A percentile compares a stretch with the other conserved stretches of the same genome.
Conservation (phyloP, 345 rosid species). For the Melaleuca alternifolia region DNA sequence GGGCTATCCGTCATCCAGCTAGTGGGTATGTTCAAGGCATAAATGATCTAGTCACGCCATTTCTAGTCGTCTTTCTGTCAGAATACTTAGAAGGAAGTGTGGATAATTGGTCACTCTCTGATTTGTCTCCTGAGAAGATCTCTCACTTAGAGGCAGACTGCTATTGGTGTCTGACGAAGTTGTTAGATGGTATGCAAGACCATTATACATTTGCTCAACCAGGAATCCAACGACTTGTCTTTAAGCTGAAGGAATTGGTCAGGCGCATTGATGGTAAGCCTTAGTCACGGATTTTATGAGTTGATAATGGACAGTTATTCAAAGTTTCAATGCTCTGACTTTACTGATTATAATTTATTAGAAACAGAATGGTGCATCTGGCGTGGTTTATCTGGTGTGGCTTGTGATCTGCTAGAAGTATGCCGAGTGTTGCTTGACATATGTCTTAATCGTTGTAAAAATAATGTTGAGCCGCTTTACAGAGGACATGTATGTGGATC, state of each 20-base stretch:
- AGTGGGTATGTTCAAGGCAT: conserved; percentile 99
- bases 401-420: not conserved
- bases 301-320: not conserved
- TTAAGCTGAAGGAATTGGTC: conserved; percentile 92
- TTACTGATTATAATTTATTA: not conserved
- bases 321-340: not conserved
- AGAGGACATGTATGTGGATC: not conserved
- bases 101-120: conserved; percentile 66
- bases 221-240: conserved; percentile 98
- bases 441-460: not conserved
- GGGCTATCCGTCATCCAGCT: conserved; percentile 99
- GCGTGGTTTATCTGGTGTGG: no score
- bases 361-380: not conserved
- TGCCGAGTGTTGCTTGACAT: not conserved
- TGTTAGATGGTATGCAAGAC: conserved; percentile 99
- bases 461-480: not conserved
- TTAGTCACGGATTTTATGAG: not conserved
- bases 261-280: conserved; percentile 88
- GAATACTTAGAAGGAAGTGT: conserved; percentile 80
- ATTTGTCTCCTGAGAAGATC: conserved; percentile 53
- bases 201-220: conserved; percentile 99
- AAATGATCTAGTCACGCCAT: conserved; percentile 97
- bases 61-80: conserved; percentile 85
- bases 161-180: conserved; percentile 95
- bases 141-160: conserved; percentile 89